A percentile compares a stretch with the other conserved stretches of the same genome.
Conservation (phyloP, 164 flowering plant species). For the Aristolochia fimbriata region DNA sequence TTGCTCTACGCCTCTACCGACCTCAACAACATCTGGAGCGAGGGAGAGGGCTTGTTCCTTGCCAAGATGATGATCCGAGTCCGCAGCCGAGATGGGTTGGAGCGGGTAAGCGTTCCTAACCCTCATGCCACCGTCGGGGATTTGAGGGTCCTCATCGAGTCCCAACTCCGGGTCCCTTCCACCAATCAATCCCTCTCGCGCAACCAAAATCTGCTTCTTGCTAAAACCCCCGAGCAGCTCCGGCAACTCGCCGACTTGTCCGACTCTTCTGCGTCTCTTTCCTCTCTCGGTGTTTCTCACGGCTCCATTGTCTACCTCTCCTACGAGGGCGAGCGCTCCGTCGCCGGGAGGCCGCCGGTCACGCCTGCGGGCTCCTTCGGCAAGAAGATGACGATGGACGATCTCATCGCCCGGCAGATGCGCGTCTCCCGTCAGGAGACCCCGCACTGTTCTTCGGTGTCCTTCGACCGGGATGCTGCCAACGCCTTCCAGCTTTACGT, state of each 20-base stretch:
- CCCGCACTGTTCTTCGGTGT: slow-evolving; percentile 68
- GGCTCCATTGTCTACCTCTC: slow-evolving; percentile 70
- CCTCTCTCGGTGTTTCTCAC: slow-evolving; percentile 58
- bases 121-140: slow-evolving; percentile 36
- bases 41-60: too few species aligned
- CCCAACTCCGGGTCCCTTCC: slow-evolving; percentile 62
- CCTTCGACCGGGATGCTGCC: slow-evolving; percentile 81
- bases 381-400: slow-evolving; percentile 95
- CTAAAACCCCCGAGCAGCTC: slow-evolving; percentile 49
- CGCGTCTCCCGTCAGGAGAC: slow-evolving; percentile 68
- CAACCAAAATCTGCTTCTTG: slow-evolving; percentile 63
- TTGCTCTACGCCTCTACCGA: too few species aligned
- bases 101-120: slow-evolving; percentile 49
- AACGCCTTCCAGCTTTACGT: slow-evolving; percentile 79
- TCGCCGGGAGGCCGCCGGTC: slow-evolving; percentile 35
- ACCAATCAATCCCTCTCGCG: slow-evolving; percentile 62
- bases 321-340: slow-evolving; percentile 67
- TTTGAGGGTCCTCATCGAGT: slow-evolving; percentile 54
- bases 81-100: slow-evolving; percentile 84
- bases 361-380: slow-evolving; percentile 73
- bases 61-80: slow-evolving; percentile 53
- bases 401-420: slow-evolving; percentile 82
- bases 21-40: too few species aligned
- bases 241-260: slow-evolving; percentile 52
- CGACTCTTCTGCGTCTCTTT: slow-evolving; percentile 38